These are phyloP conservation scores for Panicum miliaceum DNA, from an alignment of 176 grass and related monocot species.

Conservation along the genomic window DNA sequence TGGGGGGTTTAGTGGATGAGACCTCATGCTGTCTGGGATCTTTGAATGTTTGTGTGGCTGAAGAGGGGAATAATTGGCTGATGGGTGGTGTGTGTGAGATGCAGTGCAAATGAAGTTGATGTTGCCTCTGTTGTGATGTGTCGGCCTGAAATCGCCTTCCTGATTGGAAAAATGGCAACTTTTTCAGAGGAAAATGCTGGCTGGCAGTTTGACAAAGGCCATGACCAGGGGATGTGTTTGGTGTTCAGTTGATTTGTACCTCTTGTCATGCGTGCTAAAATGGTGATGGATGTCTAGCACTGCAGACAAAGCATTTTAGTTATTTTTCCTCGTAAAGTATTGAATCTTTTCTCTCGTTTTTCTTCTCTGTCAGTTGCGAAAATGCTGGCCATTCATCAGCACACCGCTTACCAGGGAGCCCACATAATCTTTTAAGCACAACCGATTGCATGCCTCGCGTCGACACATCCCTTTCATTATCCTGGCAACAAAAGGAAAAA, in stretches of 20 bases:
- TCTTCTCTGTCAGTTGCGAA: background rate
- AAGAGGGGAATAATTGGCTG: background rate
- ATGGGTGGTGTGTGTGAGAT: background rate
- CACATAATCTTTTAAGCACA: constrained; percentile 26
- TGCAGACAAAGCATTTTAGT: background rate
- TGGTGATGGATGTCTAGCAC: background rate
- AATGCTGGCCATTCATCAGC: constrained; percentile 32
- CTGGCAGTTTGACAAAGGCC: background rate
- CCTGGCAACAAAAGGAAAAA: background rate
- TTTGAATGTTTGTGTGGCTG: background rate
- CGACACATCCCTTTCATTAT: constrained; percentile 39
- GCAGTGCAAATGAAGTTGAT: background rate
- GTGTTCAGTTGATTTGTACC: background rate
- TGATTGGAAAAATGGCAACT: constrained; percentile 23
- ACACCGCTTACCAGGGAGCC: constrained; percentile 12
- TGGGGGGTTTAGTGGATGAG: constrained; percentile 45
- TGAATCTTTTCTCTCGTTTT: background rate
- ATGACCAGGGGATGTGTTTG: background rate
- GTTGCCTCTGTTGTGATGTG: constrained; percentile 9
- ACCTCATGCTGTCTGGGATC: constrained; percentile 34
- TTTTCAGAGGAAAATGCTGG: background rate
- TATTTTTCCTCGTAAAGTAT: background rate
- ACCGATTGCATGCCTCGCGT: constrained; percentile 34
- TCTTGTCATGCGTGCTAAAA: background rate
- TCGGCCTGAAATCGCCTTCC: constrained; percentile 25